Percentiles rank a stretch among this genome's conserved stretches.
These are phyloP conservation scores for Phyllosticta ampelicida DNA, from an alignment of 2,329 filamentous ascomycete species.

Conservation along the genomic window DNA sequence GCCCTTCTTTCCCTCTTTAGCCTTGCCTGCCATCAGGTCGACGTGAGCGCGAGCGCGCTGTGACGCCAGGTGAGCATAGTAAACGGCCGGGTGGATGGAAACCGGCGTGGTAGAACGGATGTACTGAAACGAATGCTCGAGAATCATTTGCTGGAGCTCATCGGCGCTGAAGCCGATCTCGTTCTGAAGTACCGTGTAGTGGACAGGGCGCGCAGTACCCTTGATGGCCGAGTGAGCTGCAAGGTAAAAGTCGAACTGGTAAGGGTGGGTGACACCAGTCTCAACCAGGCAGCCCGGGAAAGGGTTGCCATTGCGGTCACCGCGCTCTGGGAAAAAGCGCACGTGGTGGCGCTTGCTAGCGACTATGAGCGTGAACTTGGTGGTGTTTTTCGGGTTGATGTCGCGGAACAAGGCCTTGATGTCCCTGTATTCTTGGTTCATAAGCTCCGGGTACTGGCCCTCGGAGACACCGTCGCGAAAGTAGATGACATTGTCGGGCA, in stretches of 20 bases:
- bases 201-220: conserved; percentile 82
- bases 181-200: conserved; percentile 83
- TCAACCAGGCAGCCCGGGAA: conserved; percentile 83
- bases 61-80: conserved; percentile 88
- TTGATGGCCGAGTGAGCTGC: conserved; percentile 72
- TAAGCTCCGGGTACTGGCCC: conserved; percentile 69
- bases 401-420: conserved; percentile 43
- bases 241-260: conserved; percentile 79
- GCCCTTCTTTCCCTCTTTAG: neutral
- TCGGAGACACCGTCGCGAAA: conserved; percentile 89
- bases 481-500: conserved; percentile 72
- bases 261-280: conserved; percentile 78
- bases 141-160: conserved; percentile 76
- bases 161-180: conserved; percentile 59
- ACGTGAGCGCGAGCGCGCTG: conserved; percentile 64
- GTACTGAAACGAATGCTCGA: conserved; percentile 92
- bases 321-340: conserved; percentile 70
- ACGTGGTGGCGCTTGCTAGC: conserved; percentile 92
- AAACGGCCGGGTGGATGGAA: conserved; percentile 77
- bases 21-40: neutral
- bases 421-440: conserved; percentile 64
- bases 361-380: conserved; percentile 75
- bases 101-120: conserved; percentile 86
- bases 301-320: conserved; percentile 70
- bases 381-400: conserved; percentile 25